Conservation (phyloP, 108 stramenopile genomes). For the Cylindrotheca fusiformis region DNA sequence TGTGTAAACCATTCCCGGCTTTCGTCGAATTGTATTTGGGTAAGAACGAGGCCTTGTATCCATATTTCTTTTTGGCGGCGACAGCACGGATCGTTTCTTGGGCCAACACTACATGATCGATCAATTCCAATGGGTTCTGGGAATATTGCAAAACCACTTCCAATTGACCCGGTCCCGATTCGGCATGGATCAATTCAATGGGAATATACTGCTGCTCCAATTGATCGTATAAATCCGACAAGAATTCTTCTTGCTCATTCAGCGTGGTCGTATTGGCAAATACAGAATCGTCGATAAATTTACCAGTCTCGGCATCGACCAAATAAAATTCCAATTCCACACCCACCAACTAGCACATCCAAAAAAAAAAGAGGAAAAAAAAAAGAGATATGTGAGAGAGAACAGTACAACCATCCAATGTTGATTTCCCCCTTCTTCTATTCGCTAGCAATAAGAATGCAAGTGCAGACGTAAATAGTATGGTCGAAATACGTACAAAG, state of each 20-base stretch:
- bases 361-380: no score
- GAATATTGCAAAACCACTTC: constrained; percentile 71
- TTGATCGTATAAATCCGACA: constrained; percentile 58
- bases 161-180: constrained; percentile 76
- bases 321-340: constrained; percentile 78
- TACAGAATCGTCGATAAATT: constrained; percentile 57
- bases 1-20: constrained; percentile 79
- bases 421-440: no score
- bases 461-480: no score
- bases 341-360: no score
- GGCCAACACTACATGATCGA: constrained; percentile 64
- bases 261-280: constrained; percentile 63
- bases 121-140: constrained; percentile 50
- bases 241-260: constrained; percentile 76
- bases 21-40: constrained; percentile 59
- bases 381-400: no score
- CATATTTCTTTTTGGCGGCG: constrained; percentile 47
- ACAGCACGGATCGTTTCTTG: constrained; percentile 66
- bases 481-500: no score
- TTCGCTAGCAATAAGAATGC: no score
- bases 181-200: constrained; percentile 68
- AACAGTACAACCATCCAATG: no score
- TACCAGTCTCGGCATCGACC: constrained; percentile 18
- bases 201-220: constrained; percentile 62
- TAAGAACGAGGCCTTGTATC: constrained; percentile 60